phyloP scores from a whole-genome alignment of 495 filamentous ascomycete genomes.

The Astrocystis sublimbata region DNA sequence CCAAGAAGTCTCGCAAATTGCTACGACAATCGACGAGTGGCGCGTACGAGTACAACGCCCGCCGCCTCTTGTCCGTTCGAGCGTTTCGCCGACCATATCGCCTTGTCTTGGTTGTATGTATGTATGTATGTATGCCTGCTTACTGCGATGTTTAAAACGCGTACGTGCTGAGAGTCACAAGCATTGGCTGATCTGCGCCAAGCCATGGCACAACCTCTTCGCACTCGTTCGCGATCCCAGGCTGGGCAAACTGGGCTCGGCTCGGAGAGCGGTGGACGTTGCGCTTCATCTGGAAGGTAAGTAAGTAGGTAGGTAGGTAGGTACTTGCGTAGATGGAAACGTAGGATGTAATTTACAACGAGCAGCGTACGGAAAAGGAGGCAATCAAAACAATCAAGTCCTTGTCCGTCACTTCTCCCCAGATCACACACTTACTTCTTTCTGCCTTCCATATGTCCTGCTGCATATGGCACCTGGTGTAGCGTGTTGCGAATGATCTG shows the following conservation, averaged over 20 bases:
- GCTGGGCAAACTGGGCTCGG: background rate
- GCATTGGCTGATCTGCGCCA: background rate
- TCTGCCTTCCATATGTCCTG: no score
- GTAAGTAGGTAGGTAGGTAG: no score
- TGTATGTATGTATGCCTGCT: background rate
- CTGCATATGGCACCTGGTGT: background rate
- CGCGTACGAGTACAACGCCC: background rate
- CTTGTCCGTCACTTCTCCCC: background rate
- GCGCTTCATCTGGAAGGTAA: background rate
- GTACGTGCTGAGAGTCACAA: background rate
- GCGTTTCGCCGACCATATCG: background rate
- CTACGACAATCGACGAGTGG: background rate
- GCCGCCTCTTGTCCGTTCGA: background rate
- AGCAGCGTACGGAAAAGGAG: background rate
- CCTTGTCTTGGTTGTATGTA: background rate
- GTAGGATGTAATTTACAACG: background rate
- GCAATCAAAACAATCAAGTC: background rate
- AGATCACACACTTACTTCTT: no score
- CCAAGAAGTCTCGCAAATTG: background rate
- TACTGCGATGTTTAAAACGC: background rate
- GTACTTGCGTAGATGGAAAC: no score
- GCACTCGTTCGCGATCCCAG: no score
- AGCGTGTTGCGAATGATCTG: background rate
- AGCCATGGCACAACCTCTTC: constrained; percentile 2
- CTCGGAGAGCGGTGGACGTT: background rate